A percentile compares a stretch with the other conserved stretches of the same genome.
phyloP scores from a whole-genome alignment of 345 rosid species.

The Moricandia arvensis region DNA sequence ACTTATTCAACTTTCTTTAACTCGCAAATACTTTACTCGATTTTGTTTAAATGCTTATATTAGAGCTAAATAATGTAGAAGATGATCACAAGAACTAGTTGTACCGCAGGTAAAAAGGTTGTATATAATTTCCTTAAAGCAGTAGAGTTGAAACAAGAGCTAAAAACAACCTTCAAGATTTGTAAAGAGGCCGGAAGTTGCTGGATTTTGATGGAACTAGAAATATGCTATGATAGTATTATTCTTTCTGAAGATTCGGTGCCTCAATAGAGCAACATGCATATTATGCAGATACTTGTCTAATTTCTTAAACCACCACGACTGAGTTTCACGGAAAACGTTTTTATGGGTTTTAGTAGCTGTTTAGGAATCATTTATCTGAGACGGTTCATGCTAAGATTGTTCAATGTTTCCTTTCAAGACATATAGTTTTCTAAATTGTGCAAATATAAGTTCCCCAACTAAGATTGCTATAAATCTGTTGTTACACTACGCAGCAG shows the following conservation, averaged over 20 bases:
- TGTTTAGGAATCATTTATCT: background rate
- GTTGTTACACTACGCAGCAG: background rate
- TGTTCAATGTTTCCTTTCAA: conserved; percentile 1
- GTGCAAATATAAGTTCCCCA: background rate
- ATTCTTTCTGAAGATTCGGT: background rate
- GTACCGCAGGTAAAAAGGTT: background rate
- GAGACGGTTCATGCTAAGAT: background rate
- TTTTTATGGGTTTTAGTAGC: background rate
- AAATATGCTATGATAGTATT: background rate
- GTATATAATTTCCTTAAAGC: background rate
- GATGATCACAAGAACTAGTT: background rate
- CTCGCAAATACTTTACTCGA: background rate
- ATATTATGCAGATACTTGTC: background rate
- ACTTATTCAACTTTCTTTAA: background rate
- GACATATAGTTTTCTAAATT: background rate
- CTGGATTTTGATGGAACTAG: background rate
- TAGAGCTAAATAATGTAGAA: background rate
- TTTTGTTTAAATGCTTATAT: background rate
- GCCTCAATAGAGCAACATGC: background rate
- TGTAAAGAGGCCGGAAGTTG: background rate
- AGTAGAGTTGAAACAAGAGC: conserved; percentile 2
- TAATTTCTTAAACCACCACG: background rate
- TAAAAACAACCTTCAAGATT: background rate
- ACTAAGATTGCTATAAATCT: background rate
- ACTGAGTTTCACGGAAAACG: background rate